Conservation (phyloP, 2,329 filamentous ascomycete genomes). For the Venturia carpophila region DNA sequence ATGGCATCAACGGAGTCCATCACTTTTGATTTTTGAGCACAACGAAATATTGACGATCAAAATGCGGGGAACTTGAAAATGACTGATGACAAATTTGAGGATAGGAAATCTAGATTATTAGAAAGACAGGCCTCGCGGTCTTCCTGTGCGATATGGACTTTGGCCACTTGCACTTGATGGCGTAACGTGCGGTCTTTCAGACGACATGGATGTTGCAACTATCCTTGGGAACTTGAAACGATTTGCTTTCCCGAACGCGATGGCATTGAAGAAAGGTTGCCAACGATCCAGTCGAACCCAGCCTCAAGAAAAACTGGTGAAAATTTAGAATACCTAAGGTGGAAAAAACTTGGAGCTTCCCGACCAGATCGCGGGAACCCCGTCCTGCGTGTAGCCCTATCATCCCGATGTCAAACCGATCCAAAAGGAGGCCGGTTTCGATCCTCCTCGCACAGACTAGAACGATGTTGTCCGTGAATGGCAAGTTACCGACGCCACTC, state of each 20-base stretch:
- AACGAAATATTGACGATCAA: slow-evolving; percentile 22
- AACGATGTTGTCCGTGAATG: no score
- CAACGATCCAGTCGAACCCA: background rate
- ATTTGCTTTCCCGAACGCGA: background rate
- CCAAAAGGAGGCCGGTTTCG: no score
- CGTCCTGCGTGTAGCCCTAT: no score
- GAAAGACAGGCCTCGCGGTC: background rate
- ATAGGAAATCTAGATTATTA: background rate
- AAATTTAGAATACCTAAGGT: no score
- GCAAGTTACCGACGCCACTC: no score
- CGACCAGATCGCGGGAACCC: no score
- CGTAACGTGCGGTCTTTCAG: background rate
- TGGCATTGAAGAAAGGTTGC: no score
- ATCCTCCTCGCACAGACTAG: no score
- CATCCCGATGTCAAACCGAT: no score
- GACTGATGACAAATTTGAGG: background rate
- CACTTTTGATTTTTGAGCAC: background rate
- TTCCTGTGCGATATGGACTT: background rate
- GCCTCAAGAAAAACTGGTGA: no score
- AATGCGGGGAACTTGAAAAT: background rate
- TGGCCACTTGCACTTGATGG: background rate
- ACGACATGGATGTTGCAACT: background rate
- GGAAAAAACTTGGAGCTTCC: no score
- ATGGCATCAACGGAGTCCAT: slow-evolving; percentile 16
- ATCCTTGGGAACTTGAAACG: background rate